These are phyloP conservation scores for Ambrosia hybrid DNA, from an alignment of 140 eudicot species.

Conservation along the genomic window DNA sequence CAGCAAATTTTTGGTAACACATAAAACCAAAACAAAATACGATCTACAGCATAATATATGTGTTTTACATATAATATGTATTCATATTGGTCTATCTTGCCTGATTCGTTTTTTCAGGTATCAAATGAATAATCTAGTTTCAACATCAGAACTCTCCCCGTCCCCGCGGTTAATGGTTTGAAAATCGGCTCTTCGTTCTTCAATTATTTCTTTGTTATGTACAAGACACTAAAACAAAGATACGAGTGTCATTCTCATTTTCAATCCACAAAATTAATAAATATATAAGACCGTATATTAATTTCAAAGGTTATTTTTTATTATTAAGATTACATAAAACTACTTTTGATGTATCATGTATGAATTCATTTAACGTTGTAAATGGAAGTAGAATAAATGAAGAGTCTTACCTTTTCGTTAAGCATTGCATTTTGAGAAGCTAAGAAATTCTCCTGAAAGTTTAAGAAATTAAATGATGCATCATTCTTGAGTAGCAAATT, in stretches of 20 bases:
- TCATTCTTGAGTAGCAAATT: not conserved
- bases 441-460: slow-evolving; percentile 26
- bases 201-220: slow-evolving; percentile 26
- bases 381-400: not conserved
- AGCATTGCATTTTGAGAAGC: slow-evolving; percentile 35
- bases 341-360: not conserved
- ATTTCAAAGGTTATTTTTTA: not conserved
- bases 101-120: slow-evolving; percentile 53
- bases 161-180: slow-evolving; percentile 40
- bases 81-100: slow-evolving; percentile 28
- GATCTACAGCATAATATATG: slow-evolving; percentile 3
- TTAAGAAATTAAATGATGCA: not conserved
- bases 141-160: slow-evolving; percentile 66
- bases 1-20: not conserved
- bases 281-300: not conserved
- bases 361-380: not conserved
- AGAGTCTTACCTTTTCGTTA: slow-evolving; percentile 24
- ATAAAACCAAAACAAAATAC: slow-evolving; percentile 9
- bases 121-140: slow-evolving; percentile 77
- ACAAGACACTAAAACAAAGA: slow-evolving; percentile 31
- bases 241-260: not conserved
- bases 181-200: slow-evolving; percentile 25
- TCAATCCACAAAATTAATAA: not conserved
- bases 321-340: not conserved
- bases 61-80: not conserved